These are phyloP conservation scores for Coniella lustricola DNA, from an alignment of 2,329 filamentous ascomycete genomes.

Conservation along the genomic window DNA sequence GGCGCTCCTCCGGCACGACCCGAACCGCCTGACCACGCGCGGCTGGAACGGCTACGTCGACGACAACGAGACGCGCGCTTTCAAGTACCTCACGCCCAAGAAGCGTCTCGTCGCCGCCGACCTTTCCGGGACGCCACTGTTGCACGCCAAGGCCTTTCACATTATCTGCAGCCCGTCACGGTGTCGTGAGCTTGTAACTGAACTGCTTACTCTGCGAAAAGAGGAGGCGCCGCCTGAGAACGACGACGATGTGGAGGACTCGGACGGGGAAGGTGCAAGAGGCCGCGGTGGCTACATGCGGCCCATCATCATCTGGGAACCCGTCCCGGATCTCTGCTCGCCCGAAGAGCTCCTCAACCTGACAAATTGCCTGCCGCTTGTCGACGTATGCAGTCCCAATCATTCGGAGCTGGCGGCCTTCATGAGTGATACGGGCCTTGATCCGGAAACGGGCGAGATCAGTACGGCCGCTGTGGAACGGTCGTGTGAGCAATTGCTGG, in stretches of 20 bases:
- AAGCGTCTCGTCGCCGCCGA: slow-evolving; percentile 68
- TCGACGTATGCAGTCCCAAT: slow-evolving; percentile 70
- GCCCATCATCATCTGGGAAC: slow-evolving; percentile 88
- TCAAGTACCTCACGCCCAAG: slow-evolving; percentile 85
- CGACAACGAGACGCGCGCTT: slow-evolving; percentile 62
- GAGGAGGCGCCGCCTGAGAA: slow-evolving; percentile 22
- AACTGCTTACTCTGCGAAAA: slow-evolving; percentile 57
- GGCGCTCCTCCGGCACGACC: slow-evolving; percentile 60
- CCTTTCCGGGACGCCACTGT: slow-evolving; percentile 51
- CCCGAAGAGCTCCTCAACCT: slow-evolving; percentile 60
- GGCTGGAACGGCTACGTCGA: slow-evolving; percentile 88
- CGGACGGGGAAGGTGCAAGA: slow-evolving; percentile 15
- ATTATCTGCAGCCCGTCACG: slow-evolving; percentile 75
- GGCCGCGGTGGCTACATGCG: slow-evolving; percentile 29
- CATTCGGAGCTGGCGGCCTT: slow-evolving; percentile 82
- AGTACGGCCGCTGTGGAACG: slow-evolving; percentile 47
- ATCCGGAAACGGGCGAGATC: slow-evolving; percentile 47
- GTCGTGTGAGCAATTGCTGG: slow-evolving; percentile 55
- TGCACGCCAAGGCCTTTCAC: slow-evolving; percentile 74
- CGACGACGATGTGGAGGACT: slow-evolving; percentile 12
- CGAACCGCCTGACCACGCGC: slow-evolving; percentile 68
- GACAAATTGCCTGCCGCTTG: slow-evolving; percentile 53
- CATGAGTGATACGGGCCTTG: slow-evolving; percentile 58
- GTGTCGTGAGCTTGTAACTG: slow-evolving; percentile 67
- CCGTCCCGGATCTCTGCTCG: slow-evolving; percentile 80